Percentiles rank a stretch among this genome's conserved stretches.
Conservation (phyloP, 2,329 filamentous ascomycete species). For the Colletotrichum costaricense region DNA sequence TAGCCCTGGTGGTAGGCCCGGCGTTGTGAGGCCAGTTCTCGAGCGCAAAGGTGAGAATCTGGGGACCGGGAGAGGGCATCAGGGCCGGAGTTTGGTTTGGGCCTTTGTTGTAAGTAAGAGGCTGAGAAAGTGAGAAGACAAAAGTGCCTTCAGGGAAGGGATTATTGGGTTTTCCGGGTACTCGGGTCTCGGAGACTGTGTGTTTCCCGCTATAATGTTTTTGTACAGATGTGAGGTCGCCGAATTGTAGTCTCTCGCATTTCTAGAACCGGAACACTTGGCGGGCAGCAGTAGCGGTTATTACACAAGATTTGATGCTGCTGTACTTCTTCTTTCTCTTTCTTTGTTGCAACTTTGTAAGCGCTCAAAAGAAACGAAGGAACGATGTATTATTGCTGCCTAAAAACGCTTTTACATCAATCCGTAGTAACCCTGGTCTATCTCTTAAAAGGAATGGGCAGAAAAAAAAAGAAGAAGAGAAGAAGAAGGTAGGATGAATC, state of each 20-base stretch:
- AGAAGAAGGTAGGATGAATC: neutral
- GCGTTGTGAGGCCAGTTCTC: conserved; percentile 25
- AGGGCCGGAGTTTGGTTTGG: neutral
- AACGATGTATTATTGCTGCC: neutral
- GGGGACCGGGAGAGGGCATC: conserved; percentile 1
- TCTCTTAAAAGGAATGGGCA: neutral
- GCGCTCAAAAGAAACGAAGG: neutral
- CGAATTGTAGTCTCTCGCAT: too few species aligned
- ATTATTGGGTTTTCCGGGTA: neutral
- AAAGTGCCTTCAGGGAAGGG: neutral
- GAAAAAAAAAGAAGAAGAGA: too few species aligned
- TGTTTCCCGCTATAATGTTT: neutral
- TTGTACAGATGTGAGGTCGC: neutral
- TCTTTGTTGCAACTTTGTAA: neutral
- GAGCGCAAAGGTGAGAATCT: conserved; percentile 25
- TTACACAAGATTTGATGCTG: neutral
- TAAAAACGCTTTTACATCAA: neutral
- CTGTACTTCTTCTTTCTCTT: neutral
- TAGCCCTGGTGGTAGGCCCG: conserved; percentile 29
- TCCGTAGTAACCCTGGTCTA: neutral
- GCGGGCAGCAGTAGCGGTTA: neutral
- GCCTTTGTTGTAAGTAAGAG: neutral
- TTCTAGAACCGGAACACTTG: neutral
- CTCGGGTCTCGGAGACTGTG: neutral
- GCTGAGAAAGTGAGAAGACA: neutral